Evolutionary conservation across 2,329 filamentous ascomycete species (phyloP).

Genomic region (Trichoderma atrobrunneum): DNA sequence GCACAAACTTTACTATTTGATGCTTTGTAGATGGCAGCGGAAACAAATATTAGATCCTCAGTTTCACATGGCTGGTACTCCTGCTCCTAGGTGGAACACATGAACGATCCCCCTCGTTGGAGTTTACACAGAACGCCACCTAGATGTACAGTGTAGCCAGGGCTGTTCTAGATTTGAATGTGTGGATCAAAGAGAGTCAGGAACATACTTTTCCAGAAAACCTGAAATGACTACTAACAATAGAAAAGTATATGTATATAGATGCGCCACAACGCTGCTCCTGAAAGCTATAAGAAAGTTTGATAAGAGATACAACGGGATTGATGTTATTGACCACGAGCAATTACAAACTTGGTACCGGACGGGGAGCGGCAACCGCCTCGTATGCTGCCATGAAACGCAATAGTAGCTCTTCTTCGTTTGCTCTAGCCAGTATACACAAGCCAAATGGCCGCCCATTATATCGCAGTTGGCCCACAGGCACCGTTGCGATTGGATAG

Average conservation of each 20-base stretch:
- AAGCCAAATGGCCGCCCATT: constrained; percentile 23
- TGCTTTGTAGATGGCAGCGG: neutral
- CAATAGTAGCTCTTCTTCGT: constrained; percentile 19
- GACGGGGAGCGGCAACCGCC: constrained; percentile 7
- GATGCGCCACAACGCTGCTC: neutral
- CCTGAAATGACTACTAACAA: neutral
- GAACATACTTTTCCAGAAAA: neutral
- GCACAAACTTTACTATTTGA: neutral
- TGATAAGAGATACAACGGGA: neutral
- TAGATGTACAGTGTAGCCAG: neutral
- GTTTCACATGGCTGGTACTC: neutral
- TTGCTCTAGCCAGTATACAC: constrained; percentile 17
- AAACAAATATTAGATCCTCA: neutral
- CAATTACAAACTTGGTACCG: constrained; percentile 12
- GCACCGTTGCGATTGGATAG: constrained; percentile 20
- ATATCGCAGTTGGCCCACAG: constrained; percentile 18
- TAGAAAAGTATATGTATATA: neutral
- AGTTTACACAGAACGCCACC: neutral
- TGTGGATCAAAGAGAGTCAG: neutral
- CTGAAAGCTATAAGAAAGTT: neutral
- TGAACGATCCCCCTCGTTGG: neutral
- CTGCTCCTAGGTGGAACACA: neutral
- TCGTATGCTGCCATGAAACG: constrained; percentile 22
- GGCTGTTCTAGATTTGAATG: neutral
- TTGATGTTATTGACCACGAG: too few relatives aligned